Evolutionary conservation across 1,284 basidiomycete genomes (phyloP).

Genomic region (Ganoderma resinaceum): DNA sequence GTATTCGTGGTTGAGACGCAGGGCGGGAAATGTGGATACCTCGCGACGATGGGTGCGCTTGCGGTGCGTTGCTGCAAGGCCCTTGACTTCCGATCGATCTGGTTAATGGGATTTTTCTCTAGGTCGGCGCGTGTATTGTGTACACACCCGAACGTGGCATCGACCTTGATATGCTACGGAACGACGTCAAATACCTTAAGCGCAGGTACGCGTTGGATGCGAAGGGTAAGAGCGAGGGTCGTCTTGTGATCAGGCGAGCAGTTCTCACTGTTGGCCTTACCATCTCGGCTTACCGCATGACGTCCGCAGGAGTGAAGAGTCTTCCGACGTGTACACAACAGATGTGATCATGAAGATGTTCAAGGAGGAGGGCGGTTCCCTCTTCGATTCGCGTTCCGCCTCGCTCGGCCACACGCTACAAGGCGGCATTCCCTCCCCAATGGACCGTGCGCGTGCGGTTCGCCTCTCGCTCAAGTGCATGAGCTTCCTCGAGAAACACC

Average conservation of each 20-base stretch:
- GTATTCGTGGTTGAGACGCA: slow-evolving; percentile 99
- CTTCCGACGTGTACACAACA: slow-evolving; percentile 91
- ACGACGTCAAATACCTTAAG: slow-evolving; percentile 92
- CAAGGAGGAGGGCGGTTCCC: slow-evolving; percentile 87
- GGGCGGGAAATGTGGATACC: slow-evolving; percentile 95
- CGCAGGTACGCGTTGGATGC: slow-evolving; percentile 87
- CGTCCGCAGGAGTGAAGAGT: slow-evolving; percentile 76
- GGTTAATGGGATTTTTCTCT: slow-evolving; percentile 15
- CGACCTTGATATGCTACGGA: slow-evolving; percentile 78
- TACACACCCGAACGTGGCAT: slow-evolving; percentile 96
- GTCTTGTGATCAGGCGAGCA: slow-evolving; percentile 86
- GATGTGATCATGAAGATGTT: slow-evolving; percentile 94
- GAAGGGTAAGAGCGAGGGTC: slow-evolving; percentile 91
- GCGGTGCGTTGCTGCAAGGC: slow-evolving; percentile 65
- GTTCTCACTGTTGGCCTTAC: neutral
- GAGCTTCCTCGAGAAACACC: slow-evolving; percentile 91
- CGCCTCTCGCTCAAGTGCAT: slow-evolving; percentile 93
- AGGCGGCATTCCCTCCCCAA: slow-evolving; percentile 93
- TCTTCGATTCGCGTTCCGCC: slow-evolving; percentile 96
- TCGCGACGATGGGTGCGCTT: slow-evolving; percentile 94
- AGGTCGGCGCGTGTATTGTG: slow-evolving; percentile 92
- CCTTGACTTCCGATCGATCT: neutral
- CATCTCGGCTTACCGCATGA: neutral
- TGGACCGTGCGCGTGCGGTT: slow-evolving; percentile 92
- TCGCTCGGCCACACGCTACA: slow-evolving; percentile 97